These are phyloP conservation scores for Nicotiana noctiflora DNA, from an alignment of 257 asterid genomes.

Conservation along the genomic window DNA sequence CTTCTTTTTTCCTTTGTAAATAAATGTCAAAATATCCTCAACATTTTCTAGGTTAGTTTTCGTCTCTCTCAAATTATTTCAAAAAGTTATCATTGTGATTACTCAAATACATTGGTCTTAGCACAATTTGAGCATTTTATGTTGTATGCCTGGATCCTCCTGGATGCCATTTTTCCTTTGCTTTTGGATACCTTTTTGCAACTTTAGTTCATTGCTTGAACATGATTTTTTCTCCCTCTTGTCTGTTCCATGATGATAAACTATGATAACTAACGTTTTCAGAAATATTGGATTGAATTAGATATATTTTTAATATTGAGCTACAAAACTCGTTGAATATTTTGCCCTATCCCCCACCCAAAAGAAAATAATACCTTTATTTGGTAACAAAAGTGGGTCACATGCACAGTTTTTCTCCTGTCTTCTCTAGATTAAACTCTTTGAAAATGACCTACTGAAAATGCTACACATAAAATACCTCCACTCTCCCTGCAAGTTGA, in stretches of 20 bases:
- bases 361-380: not conserved
- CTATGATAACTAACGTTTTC: not conserved
- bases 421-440: not conserved
- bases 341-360: not conserved
- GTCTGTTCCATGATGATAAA: not conserved
- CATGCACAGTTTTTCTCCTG: not conserved
- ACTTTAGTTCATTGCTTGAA: not conserved
- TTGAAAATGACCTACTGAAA: not conserved
- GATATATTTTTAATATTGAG: not conserved
- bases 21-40: not conserved
- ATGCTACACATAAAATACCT: not conserved
- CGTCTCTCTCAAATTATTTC: too few species aligned
- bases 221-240: not conserved
- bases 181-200: not conserved
- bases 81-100: not conserved
- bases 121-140: not conserved
- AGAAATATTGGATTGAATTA: not conserved
- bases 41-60: not conserved
- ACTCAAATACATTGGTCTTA: not conserved
- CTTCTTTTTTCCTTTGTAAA: not conserved
- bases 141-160: not conserved
- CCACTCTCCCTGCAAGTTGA: not conserved
- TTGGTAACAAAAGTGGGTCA: not conserved
- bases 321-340: not conserved
- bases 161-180: not conserved